Base-by-base conservation (phyloP, 1,139 yeast species). In the Saccharomyces hybrid region DNA sequence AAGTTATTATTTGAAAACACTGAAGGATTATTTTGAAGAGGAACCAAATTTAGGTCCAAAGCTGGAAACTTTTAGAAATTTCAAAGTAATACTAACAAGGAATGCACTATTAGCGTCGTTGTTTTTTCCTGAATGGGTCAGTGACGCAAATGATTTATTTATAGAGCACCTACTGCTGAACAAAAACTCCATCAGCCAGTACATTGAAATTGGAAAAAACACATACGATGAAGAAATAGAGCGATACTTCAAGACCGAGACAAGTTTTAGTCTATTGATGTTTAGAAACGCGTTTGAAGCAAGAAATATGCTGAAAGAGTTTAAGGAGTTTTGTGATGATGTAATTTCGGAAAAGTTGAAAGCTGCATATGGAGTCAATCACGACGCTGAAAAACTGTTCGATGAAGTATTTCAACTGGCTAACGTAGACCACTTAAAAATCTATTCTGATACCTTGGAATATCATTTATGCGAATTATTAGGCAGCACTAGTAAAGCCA, bases 121-220 rank as follows among this genome's bases (percentile, higher is more conserved):
- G 8, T 52, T 59, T 27, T 55, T 60, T 4, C 51, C 54, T 21
- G 42, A 52, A 21, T 27, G 58, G 51, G 42, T 55, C 12, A 50
- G 51, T n/a, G 28, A 26, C n/a, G 51, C 57, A 9, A 57, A 55
- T 48, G 57, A 55, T 9, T 53, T 58, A 21, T 31, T 59, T n/a
- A 42, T 59, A 16, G 47, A 32, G 44, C 32, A 54, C 5, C 48
- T 58, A 2, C 11, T 59, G 19, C 34, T 58, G 52, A 42, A 53
- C 6, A 47, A 21, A n/a, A 14, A 50, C 5, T 53, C 31, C 8
- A 53, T 31, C 7, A 26, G 28, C 21, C 24, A n/a, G 21, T 29
- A 47, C 16, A 24, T 38, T 9, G 44, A 38, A 38, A 38, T 38
- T 38, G 44, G 24, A 4, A 38, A 38, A 8, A 16, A 38, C 44